Base-by-base conservation (phyloP, 139 green algal species). In the Deuterostichococcus epilithicus region DNA sequence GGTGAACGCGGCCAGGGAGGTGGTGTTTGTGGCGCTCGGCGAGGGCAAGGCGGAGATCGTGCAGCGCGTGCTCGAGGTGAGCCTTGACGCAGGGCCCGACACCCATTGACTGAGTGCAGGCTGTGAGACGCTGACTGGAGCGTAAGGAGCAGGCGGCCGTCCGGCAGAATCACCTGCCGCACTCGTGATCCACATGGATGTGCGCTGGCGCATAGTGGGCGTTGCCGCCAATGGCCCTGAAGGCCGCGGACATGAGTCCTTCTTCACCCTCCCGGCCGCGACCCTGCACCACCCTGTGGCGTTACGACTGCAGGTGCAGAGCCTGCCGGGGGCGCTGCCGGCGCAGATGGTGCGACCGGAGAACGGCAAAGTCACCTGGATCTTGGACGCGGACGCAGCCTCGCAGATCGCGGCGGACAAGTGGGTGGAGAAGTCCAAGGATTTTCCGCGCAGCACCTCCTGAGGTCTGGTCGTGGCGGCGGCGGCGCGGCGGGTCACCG, bases 31-130 rank as follows among this genome's bases (percentile, higher is more conserved):
- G 15, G 91, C 89, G 0, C 72, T 89, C 44, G 91, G 91, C 18
- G 84, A 84, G 45, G 80, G 77, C 76, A 98, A 98, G 86, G 83
- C 88, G 0, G 93, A 97, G 82, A 88, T 96, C 74, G 92, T 95
- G 82, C 92, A 97, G 85, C 86, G 94, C 26, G 78, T 80, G 71
- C 82, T 98, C 45, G 94, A 98, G 88, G 87, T 95, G 76, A 72
- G 42, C 13, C 42, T 52, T n/a, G n/a, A n/a, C n/a, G n/a, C n/a
- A n/a, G n/a, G n/a, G 34, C 69, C 32, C 35, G 13, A 47, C 35
- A 15, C 69, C n/a, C n/a, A n/a, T n/a, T n/a, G n/a, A n/a, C n/a
- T n/a, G n/a, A n/a, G n/a, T n/a, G n/a, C n/a, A n/a, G n/a, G n/a
- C n/a, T n/a, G n/a, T n/a, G n/a, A n/a, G n/a, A n/a, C n/a, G n/a